These are phyloP conservation scores for Nannochloris sp. DNA, from an alignment of 139 green algal species.

Conservation along the genomic window DNA sequence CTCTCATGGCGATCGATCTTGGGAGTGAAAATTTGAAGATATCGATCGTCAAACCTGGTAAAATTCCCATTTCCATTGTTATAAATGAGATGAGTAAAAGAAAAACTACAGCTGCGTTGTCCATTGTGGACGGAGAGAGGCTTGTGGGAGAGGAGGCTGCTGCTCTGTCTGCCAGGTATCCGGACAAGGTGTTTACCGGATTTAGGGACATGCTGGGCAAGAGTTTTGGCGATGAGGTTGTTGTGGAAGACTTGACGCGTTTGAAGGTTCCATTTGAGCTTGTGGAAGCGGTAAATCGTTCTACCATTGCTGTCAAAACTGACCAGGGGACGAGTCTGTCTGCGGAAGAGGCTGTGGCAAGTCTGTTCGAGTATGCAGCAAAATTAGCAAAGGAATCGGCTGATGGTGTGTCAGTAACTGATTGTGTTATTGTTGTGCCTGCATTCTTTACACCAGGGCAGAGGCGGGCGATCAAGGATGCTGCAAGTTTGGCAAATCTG, in stretches of 20 bases:
- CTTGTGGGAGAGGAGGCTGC: conserved; percentile 87
- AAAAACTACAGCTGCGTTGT: conserved; percentile 82
- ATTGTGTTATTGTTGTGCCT: conserved; percentile 83
- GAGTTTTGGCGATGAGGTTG: conserved; percentile 26
- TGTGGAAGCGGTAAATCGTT: conserved; percentile 41
- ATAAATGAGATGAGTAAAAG: conserved; percentile 94
- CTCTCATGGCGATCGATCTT: conserved; percentile 80
- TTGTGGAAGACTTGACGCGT: conserved; percentile 38
- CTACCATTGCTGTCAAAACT: conserved; percentile 31
- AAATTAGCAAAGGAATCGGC: conserved; percentile 62
- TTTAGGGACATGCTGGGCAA: conserved; percentile 75
- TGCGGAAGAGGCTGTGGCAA: conserved; percentile 82
- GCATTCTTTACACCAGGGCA: conserved; percentile 77
- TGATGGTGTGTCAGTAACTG: conserved; percentile 49
- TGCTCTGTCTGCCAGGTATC: conserved; percentile 60
- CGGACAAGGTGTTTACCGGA: conserved; percentile 58
- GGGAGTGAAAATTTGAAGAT: conserved; percentile 91
- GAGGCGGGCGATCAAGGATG: conserved; percentile 69
- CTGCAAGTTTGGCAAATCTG: conserved; percentile 61
- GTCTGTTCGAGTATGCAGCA: conserved; percentile 79
- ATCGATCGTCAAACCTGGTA: conserved; percentile 74
- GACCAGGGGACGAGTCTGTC: conserved; percentile 27
- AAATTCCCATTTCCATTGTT: conserved; percentile 75
- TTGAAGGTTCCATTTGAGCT: conserved; percentile 63
- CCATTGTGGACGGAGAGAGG: conserved; percentile 72